Evolutionary conservation across 2,329 filamentous ascomycete genomes (phyloP), one percentile per base, ranked within the genome.

Genomic region (Diaporthe velutina): DNA sequence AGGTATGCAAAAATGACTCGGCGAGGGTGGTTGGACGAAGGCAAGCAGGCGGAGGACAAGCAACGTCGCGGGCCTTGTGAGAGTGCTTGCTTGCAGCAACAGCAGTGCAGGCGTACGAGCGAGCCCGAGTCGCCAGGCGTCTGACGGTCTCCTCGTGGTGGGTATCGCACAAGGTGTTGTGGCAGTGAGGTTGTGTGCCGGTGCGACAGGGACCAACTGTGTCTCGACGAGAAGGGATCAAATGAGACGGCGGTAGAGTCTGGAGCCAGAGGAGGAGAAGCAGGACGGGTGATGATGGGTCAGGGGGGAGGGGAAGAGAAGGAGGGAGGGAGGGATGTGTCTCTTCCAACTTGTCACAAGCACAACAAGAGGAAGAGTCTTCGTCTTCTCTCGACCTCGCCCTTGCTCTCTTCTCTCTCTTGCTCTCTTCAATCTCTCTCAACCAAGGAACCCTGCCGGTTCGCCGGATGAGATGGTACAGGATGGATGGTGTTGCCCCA

Each of bases 31-130:
- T 67, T 52, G 64, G 45, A 54, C 45, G 45, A 52, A 38, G 15
- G 45, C 64, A 67, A 38, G 64, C 45, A 38, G 45, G 45, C 12
- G 45, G 19, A 50, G 45, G 48, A 50, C 17, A 52, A 30, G 30
- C 33, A 50, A 10, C 64, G 30, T 25, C 30, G 64, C 45, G 64
- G 52, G 64, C 64, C 64, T 67, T 52, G 64, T 38, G 15, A 25
- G 60, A 66, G 60, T 66, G 60, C 28, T 66, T 48, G 60, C n/a
- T n/a, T n/a, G n/a, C n/a, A n/a, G n/a, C 40, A 66, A 40, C 60
- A 64, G 40, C 38, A 33, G 22, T 48, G 60, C 40, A 64, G 40
- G 60, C 60, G 60, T 64, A 64, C 60, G 60, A 64, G 60, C 60
- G 60, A 28, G 60, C 60, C 60, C 60, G 60, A 48, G 60, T 48